Base-by-base conservation (phyloP, 345 rosid genomes). In the Salix suchowensis region DNA sequence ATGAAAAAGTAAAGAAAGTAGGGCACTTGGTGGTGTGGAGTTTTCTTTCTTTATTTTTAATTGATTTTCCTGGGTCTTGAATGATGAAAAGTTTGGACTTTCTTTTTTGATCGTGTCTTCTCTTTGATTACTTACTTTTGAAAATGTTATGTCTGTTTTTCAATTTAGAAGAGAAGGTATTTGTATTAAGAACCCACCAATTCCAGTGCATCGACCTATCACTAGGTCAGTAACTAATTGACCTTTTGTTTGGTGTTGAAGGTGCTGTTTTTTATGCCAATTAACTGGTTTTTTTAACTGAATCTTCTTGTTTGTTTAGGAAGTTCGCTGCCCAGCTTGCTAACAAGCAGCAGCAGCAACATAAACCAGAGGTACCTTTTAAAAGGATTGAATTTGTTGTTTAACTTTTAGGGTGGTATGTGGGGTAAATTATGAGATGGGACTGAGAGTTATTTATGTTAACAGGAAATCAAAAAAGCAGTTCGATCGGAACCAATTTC, bases 261-360 rank as follows among this genome's bases (percentile, higher is more conserved):
- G 5, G 50, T 67, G 34, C 39, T 26, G 2, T 52, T 23, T 30
- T 36, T 30, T 21, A 18, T 67, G 42, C 21, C 67, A 30, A 19
- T 8, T 48, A 4, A 2, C n/a, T 55, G 62, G 10, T 77, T 52
- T 66, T 5, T 40, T 58, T 74, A 44, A 42, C 65, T 74, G 39
- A 26, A 69, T 67, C 15, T 52, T 62, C 71, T 61, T 11, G 24
- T 76, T 73, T 75, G 36, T 84, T 77, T 83, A 92, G 96, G 90
- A 91, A 86, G 74, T 93, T 88, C 78, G 92, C 94, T 77, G 94
- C 91, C 46, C 91, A 95, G 70, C 80, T 95, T 74, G 92, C 93
- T 83, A 91, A 82, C 83, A 88, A 86, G 80, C 89, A 84, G 65
- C 90, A 86, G 80, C 89, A 85, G 46, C 91, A 78, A 72, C 72